Conservation (phyloP, 441 rosid species). For the Mallotus repandus region DNA sequence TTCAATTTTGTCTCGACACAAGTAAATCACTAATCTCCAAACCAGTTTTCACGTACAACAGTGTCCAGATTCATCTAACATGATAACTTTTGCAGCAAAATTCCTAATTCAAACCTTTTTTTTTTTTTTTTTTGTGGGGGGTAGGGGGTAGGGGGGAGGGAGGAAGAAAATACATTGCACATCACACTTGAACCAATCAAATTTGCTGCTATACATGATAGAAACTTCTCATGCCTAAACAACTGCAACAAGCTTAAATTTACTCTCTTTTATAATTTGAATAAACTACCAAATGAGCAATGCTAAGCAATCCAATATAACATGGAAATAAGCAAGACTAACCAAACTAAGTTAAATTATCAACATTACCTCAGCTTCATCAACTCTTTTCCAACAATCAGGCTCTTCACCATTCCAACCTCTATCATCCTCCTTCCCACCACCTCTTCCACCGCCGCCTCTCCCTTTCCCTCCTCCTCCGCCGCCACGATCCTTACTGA, state of each 20-base stretch:
- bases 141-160: too few species aligned
- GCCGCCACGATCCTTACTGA: conserved; percentile 37
- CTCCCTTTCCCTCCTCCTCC: conserved; percentile 36
- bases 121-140: too few species aligned
- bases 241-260: neutral
- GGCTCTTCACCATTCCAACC: conserved; percentile 94
- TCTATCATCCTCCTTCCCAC: conserved; percentile 57
- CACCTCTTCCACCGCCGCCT: conserved; percentile 37
- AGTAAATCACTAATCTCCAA: neutral
- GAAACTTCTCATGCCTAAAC: neutral
- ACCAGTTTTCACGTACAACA: neutral
- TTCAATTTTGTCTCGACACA: neutral
- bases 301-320: neutral
- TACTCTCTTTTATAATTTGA: neutral
- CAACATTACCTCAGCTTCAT: conserved; percentile 71
- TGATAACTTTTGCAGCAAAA: neutral
- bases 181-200: neutral
- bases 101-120: too few species aligned
- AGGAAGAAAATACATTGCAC: neutral
- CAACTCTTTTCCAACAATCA: conserved; percentile 90
- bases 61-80: neutral
- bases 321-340: neutral
- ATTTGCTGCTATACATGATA: neutral
- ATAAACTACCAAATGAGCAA: neutral
- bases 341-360: neutral